These are phyloP conservation scores for Laburnicola sp. DNA, from an alignment of 2,329 filamentous ascomycete genomes.

Conservation along the genomic window DNA sequence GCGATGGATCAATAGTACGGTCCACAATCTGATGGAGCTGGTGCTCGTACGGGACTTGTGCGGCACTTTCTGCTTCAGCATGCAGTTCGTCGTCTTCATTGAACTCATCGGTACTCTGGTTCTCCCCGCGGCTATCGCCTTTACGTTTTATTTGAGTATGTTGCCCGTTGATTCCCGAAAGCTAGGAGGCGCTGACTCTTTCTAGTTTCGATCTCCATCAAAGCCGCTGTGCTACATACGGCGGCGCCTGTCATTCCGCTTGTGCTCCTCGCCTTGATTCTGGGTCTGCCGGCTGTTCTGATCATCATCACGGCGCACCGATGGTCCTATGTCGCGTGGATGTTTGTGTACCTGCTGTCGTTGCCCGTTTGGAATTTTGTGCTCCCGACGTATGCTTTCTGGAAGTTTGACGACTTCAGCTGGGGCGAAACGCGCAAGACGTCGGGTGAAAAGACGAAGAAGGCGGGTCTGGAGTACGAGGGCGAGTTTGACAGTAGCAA, in stretches of 20 bases:
- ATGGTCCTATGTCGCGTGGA: conserved; percentile 91
- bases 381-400: conserved; percentile 90
- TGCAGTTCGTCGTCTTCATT: conserved; percentile 98
- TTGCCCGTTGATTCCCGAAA: conserved; percentile 28
- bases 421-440: conserved; percentile 99
- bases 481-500: conserved; percentile 98
- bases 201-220: conserved; percentile 81
- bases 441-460: conserved; percentile 84
- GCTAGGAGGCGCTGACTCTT: conserved; percentile 29
- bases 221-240: conserved; percentile 59
- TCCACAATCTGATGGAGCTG: conserved; percentile 98
- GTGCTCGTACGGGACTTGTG: conserved; percentile 94
- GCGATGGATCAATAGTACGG: conserved; percentile 98
- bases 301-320: conserved; percentile 94
- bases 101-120: conserved; percentile 94
- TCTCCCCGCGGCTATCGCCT: conserved; percentile 91
- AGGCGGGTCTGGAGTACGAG: conserved; percentile 82
- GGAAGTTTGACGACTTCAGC: conserved; percentile 99
- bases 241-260: conserved; percentile 83
- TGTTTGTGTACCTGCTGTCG: conserved; percentile 92
- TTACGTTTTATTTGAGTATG: conserved; percentile 94
- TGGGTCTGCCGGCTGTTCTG: conserved; percentile 88
- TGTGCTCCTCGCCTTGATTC: conserved; percentile 82
- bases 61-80: conserved; percentile 99
- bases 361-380: conserved; percentile 98